A percentile compares a stretch with the other conserved stretches of the same genome.
phyloP scores from a whole-genome alignment of 2,329 filamentous ascomycete genomes.

The Didymella exigua region DNA sequence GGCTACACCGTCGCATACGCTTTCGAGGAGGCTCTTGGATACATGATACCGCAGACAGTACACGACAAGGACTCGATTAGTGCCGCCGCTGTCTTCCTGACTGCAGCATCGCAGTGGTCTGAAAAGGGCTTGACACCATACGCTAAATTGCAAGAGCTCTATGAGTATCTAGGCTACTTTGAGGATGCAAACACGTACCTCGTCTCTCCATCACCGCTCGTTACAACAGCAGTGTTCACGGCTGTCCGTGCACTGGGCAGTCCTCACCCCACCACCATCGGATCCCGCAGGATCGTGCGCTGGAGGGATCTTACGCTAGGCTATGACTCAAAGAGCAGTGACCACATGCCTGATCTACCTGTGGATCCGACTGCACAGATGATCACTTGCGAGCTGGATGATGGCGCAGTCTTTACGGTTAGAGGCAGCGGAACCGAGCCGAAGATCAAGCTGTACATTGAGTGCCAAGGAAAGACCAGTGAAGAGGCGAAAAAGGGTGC shows the following conservation, averaged over 20 bases:
- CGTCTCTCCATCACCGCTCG: slow-evolving; percentile 60
- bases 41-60: slow-evolving; percentile 67
- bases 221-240: slow-evolving; percentile 61
- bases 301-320: slow-evolving; percentile 68
- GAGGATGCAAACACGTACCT: slow-evolving; percentile 69
- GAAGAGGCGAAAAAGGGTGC: slow-evolving; percentile 53
- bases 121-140: slow-evolving; percentile 61
- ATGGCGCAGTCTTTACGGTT: slow-evolving; percentile 63
- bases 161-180: slow-evolving; percentile 64
- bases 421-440: slow-evolving; percentile 69
- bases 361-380: slow-evolving; percentile 65
- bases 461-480: slow-evolving; percentile 52
- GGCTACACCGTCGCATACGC: slow-evolving; percentile 62
- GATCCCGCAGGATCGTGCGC: slow-evolving; percentile 58
- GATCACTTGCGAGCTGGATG: slow-evolving; percentile 66
- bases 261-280: slow-evolving; percentile 55
- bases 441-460: slow-evolving; percentile 67
- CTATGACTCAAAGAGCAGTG: slow-evolving; percentile 61
- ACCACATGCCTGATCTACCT: slow-evolving; percentile 61
- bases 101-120: slow-evolving; percentile 59
- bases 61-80: slow-evolving; percentile 70
- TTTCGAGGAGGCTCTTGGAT: slow-evolving; percentile 70
- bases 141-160: slow-evolving; percentile 62
- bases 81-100: slow-evolving; percentile 64
- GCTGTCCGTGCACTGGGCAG: slow-evolving; percentile 56